A percentile compares a stretch with the other conserved stretches of the same genome.
phyloP scores from a whole-genome alignment of 1,284 basidiomycete species.

The Austroboletus sp. region DNA sequence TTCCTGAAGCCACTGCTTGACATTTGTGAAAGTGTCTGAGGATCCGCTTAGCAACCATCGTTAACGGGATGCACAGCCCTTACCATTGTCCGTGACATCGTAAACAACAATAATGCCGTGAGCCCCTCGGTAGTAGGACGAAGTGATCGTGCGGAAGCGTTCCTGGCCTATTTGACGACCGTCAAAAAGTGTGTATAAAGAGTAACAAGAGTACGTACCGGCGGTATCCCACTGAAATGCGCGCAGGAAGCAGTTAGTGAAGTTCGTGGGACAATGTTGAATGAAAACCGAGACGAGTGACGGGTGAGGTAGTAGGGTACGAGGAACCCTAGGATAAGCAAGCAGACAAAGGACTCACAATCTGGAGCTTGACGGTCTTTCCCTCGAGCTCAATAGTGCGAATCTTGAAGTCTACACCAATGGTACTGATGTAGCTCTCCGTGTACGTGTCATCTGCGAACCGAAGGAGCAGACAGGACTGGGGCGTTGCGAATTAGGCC shows the following conservation, averaged over 20 bases:
- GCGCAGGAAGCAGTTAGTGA: conserved; percentile 12
- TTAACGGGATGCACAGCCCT: conserved; percentile 12
- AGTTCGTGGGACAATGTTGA: background rate
- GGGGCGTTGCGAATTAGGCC: conserved; percentile 20
- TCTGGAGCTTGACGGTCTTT: conserved; percentile 99
- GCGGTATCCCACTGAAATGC: conserved; percentile 83
- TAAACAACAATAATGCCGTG: conserved; percentile 98
- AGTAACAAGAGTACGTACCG: conserved; percentile 38
- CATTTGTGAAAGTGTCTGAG: conserved; percentile 91
- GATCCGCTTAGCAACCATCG: conserved; percentile 7
- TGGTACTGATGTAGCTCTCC: conserved; percentile 97
- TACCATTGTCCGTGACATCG: conserved; percentile 97
- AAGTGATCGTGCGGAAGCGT: conserved; percentile 95
- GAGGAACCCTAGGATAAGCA: conserved; percentile 1
- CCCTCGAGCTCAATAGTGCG: conserved; percentile 98
- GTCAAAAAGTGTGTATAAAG: background rate
- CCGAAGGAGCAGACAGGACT: conserved; percentile 96
- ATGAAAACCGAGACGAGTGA: background rate
- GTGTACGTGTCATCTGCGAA: conserved; percentile 99
- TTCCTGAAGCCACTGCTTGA: conserved; percentile 99
- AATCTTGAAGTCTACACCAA: conserved; percentile 99
- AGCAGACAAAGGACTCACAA: conserved; percentile 58
- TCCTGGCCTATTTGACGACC: conserved; percentile 64
- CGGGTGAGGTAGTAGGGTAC: conserved; percentile 1
- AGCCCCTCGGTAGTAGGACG: conserved; percentile 93